A percentile compares a stretch with the other conserved stretches of the same genome.
phyloP scores from a whole-genome alignment of 305 asterid species.

The Fraxinus platypoda region DNA sequence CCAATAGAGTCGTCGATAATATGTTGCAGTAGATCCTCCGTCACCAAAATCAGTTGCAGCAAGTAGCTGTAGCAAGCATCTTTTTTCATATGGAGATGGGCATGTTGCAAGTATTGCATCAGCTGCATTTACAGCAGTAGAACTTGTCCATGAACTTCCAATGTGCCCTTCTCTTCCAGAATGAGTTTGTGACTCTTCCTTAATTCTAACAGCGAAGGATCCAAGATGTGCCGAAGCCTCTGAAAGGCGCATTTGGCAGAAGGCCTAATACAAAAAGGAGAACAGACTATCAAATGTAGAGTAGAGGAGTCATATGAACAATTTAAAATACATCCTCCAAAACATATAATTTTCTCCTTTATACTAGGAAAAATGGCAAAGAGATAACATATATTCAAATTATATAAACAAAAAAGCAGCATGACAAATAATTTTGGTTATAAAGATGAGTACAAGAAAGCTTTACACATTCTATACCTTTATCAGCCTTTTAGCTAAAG shows the following conservation, averaged over 20 bases:
- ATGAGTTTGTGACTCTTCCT: slow-evolving; percentile 70
- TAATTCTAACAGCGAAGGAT: slow-evolving; percentile 78
- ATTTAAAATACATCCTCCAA: slow-evolving; percentile 7
- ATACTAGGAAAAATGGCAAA: background rate
- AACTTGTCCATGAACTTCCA: slow-evolving; percentile 64
- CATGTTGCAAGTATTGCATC: slow-evolving; percentile 84
- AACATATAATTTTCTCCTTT: slow-evolving; percentile 12
- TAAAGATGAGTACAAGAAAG: slow-evolving; percentile 11
- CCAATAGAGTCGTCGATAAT: slow-evolving; percentile 75
- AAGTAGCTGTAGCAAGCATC: slow-evolving; percentile 91
- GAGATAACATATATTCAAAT: background rate
- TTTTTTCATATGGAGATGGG: slow-evolving; percentile 87
- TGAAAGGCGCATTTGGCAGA: slow-evolving; percentile 95
- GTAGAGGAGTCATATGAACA: slow-evolving; percentile 8
- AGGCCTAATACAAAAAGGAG: slow-evolving; percentile 58
- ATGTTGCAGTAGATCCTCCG: slow-evolving; percentile 74
- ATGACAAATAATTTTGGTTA: background rate
- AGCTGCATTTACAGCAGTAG: slow-evolving; percentile 88
- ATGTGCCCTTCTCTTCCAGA: slow-evolving; percentile 61
- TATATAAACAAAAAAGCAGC: background rate
- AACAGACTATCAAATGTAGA: slow-evolving; percentile 13
- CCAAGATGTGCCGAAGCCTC: slow-evolving; percentile 97
- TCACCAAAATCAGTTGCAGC: slow-evolving; percentile 88
- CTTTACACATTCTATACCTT: background rate
- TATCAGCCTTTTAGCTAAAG: slow-evolving; percentile 14